Evolutionary conservation across 2,329 filamentous ascomycete species (phyloP).

Genomic region (Dothistroma pini): DNA sequence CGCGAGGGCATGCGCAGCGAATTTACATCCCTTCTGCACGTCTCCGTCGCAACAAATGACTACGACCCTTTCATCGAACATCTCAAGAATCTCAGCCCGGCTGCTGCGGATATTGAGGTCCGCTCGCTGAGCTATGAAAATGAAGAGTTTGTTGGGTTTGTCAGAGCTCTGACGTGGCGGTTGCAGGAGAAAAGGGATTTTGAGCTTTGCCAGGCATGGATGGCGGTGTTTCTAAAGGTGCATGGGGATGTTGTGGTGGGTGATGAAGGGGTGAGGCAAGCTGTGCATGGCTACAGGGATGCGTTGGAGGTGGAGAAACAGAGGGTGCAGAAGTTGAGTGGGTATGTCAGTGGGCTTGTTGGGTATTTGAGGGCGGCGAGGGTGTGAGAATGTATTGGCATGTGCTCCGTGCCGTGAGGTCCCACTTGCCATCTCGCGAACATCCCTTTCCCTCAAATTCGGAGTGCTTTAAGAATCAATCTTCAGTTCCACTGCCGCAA

Average conservation of each 20-base stretch:
- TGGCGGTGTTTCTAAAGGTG: conserved; percentile 84
- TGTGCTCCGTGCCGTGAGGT: too few species aligned
- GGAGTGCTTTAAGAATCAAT: too few species aligned
- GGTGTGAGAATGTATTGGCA: conserved; percentile 24
- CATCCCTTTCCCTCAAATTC: too few species aligned
- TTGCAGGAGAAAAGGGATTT: conserved; percentile 73
- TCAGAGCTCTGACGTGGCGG: conserved; percentile 70
- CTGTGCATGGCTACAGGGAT: conserved; percentile 64
- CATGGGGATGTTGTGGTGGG: conserved; percentile 62
- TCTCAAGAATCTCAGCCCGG: conserved; percentile 75
- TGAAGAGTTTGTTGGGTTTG: conserved; percentile 73
- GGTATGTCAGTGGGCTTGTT: conserved; percentile 83
- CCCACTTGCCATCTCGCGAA: too few species aligned
- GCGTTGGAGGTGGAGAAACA: conserved; percentile 56
- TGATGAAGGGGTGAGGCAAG: conserved; percentile 52
- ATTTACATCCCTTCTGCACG: conserved; percentile 50
- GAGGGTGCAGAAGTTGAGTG: conserved; percentile 71
- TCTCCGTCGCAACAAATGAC: conserved; percentile 49
- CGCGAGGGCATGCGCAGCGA: conserved; percentile 12
- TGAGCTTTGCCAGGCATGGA: conserved; percentile 94
- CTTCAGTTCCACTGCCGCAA: too few species aligned
- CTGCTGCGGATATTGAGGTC: conserved; percentile 85
- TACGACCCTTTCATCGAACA: conserved; percentile 70
- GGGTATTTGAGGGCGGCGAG: conserved; percentile 35
- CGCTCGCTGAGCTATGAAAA: conserved; percentile 61